Base-by-base conservation (phyloP, 2,329 filamentous ascomycete genomes). In the Magnaporthiopsis rhizophila region DNA sequence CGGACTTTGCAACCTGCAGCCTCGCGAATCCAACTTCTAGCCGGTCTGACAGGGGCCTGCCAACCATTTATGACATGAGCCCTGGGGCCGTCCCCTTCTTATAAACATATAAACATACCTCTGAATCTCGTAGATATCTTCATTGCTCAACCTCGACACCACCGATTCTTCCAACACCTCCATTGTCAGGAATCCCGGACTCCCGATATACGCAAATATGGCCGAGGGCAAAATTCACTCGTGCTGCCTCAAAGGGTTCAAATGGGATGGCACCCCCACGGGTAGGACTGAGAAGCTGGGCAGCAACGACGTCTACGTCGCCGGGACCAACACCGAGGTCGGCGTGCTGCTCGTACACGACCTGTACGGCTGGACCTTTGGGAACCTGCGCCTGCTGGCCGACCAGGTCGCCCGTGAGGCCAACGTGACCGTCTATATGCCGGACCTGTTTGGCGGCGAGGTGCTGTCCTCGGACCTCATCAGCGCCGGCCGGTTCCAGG, bases 261-360 rank as follows among this genome's bases (percentile, higher is more conserved):
- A 76, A 32, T 76, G 79, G 68, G 68, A 72, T 1, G 77, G 76
- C 59, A 69, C 69, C 5, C 76, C 78, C 11, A 72, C 71, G 18
- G 79, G 79, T 34, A 71, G 70, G 26, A 71, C 73, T 36, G 74
- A 72, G 60, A 75, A 71, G 59, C 67, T 82, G 36, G 78, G 79
- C 66, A 73, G 74, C 21, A 71, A 79, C 38, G 67, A 75, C 57
- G 73, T 75, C 24, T 83, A 83, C 66, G 71, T 82, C 53, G 73
- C 78, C 3, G 74, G 76, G 45, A 69, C 69, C 15, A 70, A 74
- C 57, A 67, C 73, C 9, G 74, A 75, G n/a, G 76, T 73, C 6
- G 79, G 80, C 62, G 71, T 83, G 28, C 74, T 83, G 58, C 72
- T 82, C 61, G 73, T 84, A 56, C 77, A 81, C n/a, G 81, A 84